These are phyloP conservation scores for Gracilaria gracilis DNA, from an alignment of 23 red algal species.

Conservation along the genomic window DNA sequence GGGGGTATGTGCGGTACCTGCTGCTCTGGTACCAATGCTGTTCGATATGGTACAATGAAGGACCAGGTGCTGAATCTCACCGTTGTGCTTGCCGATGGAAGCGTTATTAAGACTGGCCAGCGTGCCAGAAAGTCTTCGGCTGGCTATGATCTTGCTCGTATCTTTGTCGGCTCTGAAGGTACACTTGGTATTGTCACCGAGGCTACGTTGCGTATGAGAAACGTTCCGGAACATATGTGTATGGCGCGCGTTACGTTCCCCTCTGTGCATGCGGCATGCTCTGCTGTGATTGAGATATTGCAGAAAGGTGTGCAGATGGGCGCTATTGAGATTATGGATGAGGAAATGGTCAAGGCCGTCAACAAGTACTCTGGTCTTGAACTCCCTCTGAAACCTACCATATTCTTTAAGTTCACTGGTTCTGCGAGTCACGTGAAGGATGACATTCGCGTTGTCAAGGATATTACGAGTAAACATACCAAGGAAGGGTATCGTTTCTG, in stretches of 20 bases:
- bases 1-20: slow-evolving; percentile 97
- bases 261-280: slow-evolving; percentile 78
- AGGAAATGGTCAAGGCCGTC: slow-evolving; percentile 89
- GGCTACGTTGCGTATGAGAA: slow-evolving; percentile 84
- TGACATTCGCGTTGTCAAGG: slow-evolving; percentile 78
- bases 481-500: slow-evolving; percentile 77
- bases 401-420: slow-evolving; percentile 91
- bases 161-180: slow-evolving; percentile 95
- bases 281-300: slow-evolving; percentile 83
- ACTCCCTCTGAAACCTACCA: slow-evolving; percentile 72
- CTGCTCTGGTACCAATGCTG: slow-evolving; percentile 93
- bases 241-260: slow-evolving; percentile 88
- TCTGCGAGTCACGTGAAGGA: slow-evolving; percentile 70
- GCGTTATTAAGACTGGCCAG: slow-evolving; percentile 87
- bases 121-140: slow-evolving; percentile 86
- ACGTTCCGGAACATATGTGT: slow-evolving; percentile 76
- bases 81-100: slow-evolving; percentile 92
- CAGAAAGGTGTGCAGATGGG: slow-evolving; percentile 71
- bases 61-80: slow-evolving; percentile 94
- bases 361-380: slow-evolving; percentile 81
- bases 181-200: slow-evolving; percentile 94
- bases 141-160: slow-evolving; percentile 89
- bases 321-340: slow-evolving; percentile 93
- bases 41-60: slow-evolving; percentile 94
- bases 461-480: slow-evolving; percentile 59